Evolutionary conservation across 306 rosid genomes (phyloP).

Genomic region (Coriaria nepalensis): DNA sequence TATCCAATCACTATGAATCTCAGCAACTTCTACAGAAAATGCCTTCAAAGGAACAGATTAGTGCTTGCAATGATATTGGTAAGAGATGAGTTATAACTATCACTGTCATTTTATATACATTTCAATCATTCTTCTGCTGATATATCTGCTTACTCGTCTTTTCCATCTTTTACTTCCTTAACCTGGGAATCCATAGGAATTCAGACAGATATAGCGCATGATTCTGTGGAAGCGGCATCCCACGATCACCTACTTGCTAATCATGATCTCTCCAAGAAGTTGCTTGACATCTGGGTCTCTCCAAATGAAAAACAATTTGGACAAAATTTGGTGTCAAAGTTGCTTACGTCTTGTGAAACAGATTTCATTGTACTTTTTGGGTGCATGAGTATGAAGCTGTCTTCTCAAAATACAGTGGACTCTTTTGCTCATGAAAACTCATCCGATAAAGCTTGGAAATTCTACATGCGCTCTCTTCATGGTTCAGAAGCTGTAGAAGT

Average conservation of each 20-base stretch:
- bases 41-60: slow-evolving; percentile 17
- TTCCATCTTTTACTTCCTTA: background rate
- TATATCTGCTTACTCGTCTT: slow-evolving; percentile 19
- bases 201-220: slow-evolving; percentile 28
- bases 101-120: background rate
- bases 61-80: slow-evolving; percentile 19
- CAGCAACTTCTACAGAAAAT: slow-evolving; percentile 19
- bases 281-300: slow-evolving; percentile 53
- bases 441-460: slow-evolving; percentile 24
- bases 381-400: slow-evolving; percentile 28
- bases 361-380: slow-evolving; percentile 68
- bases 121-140: background rate
- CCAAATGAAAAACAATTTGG: slow-evolving; percentile 32
- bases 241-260: slow-evolving; percentile 24
- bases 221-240: slow-evolving; percentile 22
- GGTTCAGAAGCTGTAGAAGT: slow-evolving; percentile 54
- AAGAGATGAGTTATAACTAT: slow-evolving; percentile 19
- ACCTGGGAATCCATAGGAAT: slow-evolving; percentile 30
- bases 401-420: slow-evolving; percentile 31
- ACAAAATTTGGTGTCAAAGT: slow-evolving; percentile 40
- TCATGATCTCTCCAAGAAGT: slow-evolving; percentile 54
- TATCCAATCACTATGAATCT: slow-evolving; percentile 19
- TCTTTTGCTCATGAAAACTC: slow-evolving; percentile 28
- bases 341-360: slow-evolving; percentile 50
- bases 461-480: slow-evolving; percentile 18